Evolutionary conservation across 441 rosid species (phyloP), one percentile per base, ranked within the genome.

Genomic region (Biscutella laevigata): DNA sequence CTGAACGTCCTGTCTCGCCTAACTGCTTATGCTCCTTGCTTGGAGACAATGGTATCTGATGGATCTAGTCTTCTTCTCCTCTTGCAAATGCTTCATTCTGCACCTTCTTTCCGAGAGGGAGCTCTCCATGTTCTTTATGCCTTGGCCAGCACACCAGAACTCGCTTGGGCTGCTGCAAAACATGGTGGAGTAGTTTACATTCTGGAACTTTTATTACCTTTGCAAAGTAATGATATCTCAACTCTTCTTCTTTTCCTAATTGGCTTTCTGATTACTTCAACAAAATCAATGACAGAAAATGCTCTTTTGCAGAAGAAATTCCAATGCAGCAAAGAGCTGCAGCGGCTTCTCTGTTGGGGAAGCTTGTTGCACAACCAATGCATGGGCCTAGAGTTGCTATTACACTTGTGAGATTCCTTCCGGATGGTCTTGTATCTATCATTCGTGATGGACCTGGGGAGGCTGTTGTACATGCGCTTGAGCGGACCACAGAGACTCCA

Each of bases 331-430:
- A 94, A 75, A 86, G 97, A 74, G 97, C 97, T 4, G 83, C 91
- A 42, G 94, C 97, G 10, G 96, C 99, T 57, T 86, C 96, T 51
- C 77, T 94, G 74, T 64, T 94, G 76, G 99, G 97, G 53, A 94
- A 85, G 83, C 99, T 89, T 74, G 76, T 87, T 62, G 95, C 81
- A 25, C 99, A 94, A 73, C 95, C 99, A 40, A 88, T 94, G 99
- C 99, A 94, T 72, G 99, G 99, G 53, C 99, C 99, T 68, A 91
- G 99, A 73, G 99, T 94, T 66, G 86, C 91, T 51, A 94, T 89
- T 66, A 85, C 99, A 42, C 76, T 94, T 36, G 97, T 90, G 50
- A 83, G 97, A 75, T 94, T 94, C 75, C 83, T 94, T 64, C 99
- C 99, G 0, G 97, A 94, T 63, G 99, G 99, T 60, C 76, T 94